Conservation (phyloP, 352 stramenopile genomes). For the Phytophthora litchii region DNA sequence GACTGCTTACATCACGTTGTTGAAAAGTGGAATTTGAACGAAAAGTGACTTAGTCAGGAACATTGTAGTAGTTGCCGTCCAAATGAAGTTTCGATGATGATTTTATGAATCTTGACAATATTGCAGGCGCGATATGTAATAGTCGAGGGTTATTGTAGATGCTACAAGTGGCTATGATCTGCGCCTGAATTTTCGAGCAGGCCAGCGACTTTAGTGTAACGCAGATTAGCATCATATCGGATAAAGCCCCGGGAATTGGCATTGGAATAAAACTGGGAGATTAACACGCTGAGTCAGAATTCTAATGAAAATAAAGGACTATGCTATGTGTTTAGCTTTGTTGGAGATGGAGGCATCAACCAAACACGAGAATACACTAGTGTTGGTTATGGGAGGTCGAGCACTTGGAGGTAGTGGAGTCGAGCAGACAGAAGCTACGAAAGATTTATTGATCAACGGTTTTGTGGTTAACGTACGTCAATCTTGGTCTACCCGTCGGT, state of each 20-base stretch:
- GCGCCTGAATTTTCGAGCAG: slow-evolving; percentile 38
- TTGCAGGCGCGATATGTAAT: slow-evolving; percentile 32
- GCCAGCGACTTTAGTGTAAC: slow-evolving; percentile 9
- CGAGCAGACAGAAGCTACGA: slow-evolving; percentile 38
- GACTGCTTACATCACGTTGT: slow-evolving; percentile 16
- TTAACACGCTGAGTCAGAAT: slow-evolving; percentile 33
- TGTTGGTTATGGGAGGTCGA: slow-evolving; percentile 48
- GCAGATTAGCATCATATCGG: slow-evolving; percentile 36
- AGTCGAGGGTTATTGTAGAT: slow-evolving; percentile 37
- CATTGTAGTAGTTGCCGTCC: slow-evolving; percentile 19
- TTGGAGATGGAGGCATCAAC: slow-evolving; percentile 21
- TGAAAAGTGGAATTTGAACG: slow-evolving; percentile 8
- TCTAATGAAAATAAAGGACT: slow-evolving; percentile 38
- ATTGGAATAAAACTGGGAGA: slow-evolving; percentile 31
- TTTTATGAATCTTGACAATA: slow-evolving; percentile 56
- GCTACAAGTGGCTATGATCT: slow-evolving; percentile 34
- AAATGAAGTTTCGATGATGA: slow-evolving; percentile 28
- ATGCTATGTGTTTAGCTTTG: slow-evolving; percentile 42
- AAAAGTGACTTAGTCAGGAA: slow-evolving; percentile 24
- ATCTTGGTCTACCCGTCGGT: background rate
- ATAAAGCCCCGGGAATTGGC: slow-evolving; percentile 37
- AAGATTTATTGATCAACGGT: slow-evolving; percentile 26
- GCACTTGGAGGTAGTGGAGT: slow-evolving; percentile 35
- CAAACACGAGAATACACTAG: slow-evolving; percentile 42
- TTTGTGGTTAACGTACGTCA: slow-evolving; percentile 8